These are phyloP conservation scores for Leptomonas pyrrhocoris DNA, from an alignment of 208 protist genomes.

Conservation along the genomic window DNA sequence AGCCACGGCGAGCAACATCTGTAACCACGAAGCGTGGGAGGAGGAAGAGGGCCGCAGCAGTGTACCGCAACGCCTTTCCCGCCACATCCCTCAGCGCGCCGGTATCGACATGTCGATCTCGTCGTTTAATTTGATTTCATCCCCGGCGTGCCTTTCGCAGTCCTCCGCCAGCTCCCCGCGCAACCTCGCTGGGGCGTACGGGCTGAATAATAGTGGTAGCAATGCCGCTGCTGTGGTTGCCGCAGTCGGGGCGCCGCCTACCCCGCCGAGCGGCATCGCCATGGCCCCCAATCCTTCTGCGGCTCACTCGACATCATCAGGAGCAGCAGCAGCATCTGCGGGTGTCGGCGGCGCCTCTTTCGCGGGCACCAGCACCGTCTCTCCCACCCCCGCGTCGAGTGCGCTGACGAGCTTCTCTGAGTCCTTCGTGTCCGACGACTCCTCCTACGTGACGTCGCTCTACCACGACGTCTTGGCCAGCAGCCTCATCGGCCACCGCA, in stretches of 20 bases:
- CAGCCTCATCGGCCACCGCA: slow-evolving; percentile 49
- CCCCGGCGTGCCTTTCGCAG: slow-evolving; percentile 4
- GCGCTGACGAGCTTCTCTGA: slow-evolving; percentile 67
- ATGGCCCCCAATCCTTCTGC: not conserved
- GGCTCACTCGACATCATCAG: not conserved
- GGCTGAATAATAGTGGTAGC: not conserved
- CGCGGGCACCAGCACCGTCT: not conserved
- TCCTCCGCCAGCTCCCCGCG: slow-evolving; percentile 16
- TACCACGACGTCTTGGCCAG: slow-evolving; percentile 88
- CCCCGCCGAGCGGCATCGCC: not conserved
- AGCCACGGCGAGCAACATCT: not conserved
- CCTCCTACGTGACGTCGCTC: slow-evolving; percentile 77
- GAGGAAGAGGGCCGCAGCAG: slow-evolving; percentile 45
- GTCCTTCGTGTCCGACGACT: slow-evolving; percentile 85
- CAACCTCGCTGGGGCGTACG: not conserved
- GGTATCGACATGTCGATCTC: slow-evolving; percentile 83
- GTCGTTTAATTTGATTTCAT: slow-evolving; percentile 64
- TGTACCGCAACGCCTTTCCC: slow-evolving; percentile 59
- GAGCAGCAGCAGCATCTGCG: not conserved
- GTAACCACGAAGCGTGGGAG: not conserved
- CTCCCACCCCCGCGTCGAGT: slow-evolving; percentile 42
- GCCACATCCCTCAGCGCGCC: slow-evolving; percentile 86
- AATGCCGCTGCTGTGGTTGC: not conserved
- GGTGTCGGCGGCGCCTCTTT: not conserved
- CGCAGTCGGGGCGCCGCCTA: not conserved